Evolutionary conservation across 2,329 filamentous ascomycete species (phyloP).

Genomic region (Metarhizium guizhouense): DNA sequence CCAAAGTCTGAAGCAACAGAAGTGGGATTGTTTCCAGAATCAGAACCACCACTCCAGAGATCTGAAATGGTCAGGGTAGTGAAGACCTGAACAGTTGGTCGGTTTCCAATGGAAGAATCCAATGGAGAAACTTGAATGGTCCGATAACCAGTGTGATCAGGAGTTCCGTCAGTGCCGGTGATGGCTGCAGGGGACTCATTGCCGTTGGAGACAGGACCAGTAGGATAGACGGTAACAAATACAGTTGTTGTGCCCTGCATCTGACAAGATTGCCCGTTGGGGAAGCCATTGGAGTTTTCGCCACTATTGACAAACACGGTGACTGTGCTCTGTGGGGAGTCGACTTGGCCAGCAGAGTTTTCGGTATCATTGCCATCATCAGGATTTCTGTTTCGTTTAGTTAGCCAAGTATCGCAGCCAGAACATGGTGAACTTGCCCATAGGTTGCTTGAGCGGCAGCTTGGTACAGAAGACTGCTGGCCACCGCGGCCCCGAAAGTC

Average conservation of each 20-base stretch:
- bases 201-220: slow-evolving; percentile 13
- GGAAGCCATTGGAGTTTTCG: slow-evolving; percentile 1
- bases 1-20: background rate
- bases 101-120: slow-evolving; percentile 8
- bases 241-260: slow-evolving; percentile 32
- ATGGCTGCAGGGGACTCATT: slow-evolving; percentile 5
- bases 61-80: slow-evolving; percentile 26
- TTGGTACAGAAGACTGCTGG: slow-evolving; percentile 23
- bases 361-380: slow-evolving; percentile 7
- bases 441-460: slow-evolving; percentile 23
- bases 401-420: background rate
- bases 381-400: slow-evolving; percentile 8
- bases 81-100: slow-evolving; percentile 18
- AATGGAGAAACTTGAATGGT: slow-evolving; percentile 17
- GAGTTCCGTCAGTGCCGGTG: slow-evolving; percentile 12
- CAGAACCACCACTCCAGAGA: slow-evolving; percentile 19
- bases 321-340: slow-evolving; percentile 3
- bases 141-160: slow-evolving; percentile 9
- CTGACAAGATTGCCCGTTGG: slow-evolving; percentile 27
- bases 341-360: slow-evolving; percentile 5
- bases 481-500: slow-evolving; percentile 26
- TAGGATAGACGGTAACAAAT: slow-evolving; percentile 36
- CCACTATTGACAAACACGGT: slow-evolving; percentile 5
- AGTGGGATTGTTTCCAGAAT: slow-evolving; percentile 4
- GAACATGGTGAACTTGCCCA: slow-evolving; percentile 18